Evolutionary conservation across 257 asterid species (phyloP).

Genomic region (Rauvolfia tetraphylla): DNA sequence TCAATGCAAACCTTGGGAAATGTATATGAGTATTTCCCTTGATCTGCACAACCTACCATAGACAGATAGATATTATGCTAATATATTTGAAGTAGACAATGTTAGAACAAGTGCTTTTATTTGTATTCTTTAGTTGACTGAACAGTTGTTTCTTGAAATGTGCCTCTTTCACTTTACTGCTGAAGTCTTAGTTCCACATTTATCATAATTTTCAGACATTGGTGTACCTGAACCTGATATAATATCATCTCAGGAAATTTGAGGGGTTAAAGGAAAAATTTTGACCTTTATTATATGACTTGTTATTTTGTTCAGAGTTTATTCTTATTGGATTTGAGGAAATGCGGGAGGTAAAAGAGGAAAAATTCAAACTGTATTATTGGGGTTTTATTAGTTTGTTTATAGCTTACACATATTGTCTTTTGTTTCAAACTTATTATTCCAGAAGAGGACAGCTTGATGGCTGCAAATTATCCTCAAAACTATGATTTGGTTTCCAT

Average conservation of each 20-base stretch:
- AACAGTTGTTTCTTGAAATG: no score
- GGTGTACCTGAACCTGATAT: slow-evolving; percentile 5
- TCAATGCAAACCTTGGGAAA: not conserved
- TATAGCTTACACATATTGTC: not conserved
- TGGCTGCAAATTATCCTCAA: not conserved
- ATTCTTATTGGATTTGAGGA: not conserved
- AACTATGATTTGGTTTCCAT: not conserved
- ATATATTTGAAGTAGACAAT: not conserved
- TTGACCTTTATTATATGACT: not conserved
- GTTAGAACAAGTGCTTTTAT: not conserved
- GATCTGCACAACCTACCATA: not conserved
- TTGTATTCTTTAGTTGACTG: not conserved
- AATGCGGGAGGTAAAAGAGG: not conserved
- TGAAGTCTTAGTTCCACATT: not conserved
- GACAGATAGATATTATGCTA: no score
- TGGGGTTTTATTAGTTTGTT: not conserved
- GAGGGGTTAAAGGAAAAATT: not conserved
- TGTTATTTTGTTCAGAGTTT: not conserved
- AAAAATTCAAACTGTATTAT: not conserved
- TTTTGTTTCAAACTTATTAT: not conserved
- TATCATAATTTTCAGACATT: not conserved
- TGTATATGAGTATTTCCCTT: not conserved
- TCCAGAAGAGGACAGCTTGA: not conserved
- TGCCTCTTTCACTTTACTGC: not conserved
- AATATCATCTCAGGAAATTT: not conserved